Evolutionary conservation across 768 basidiomycete genomes (phyloP).

Genomic region (Candolleomyces aberdarensis): DNA sequence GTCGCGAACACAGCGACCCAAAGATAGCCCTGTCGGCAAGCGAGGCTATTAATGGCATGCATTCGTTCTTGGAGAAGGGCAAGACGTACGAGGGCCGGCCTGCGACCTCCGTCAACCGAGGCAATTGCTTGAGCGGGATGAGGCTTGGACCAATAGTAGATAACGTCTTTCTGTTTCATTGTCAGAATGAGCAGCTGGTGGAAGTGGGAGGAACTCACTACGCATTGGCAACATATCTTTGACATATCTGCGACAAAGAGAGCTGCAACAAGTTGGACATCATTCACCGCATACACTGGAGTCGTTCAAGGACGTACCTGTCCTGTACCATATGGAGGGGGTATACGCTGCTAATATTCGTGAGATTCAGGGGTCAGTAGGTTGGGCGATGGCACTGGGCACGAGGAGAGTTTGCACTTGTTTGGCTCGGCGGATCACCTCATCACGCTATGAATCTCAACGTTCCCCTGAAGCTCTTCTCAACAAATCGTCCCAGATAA

Average conservation of each 20-base stretch:
- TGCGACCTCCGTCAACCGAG: constrained; percentile 40
- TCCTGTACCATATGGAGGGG: too few species aligned
- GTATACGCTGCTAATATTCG: too few species aligned
- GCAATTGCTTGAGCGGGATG: constrained; percentile 51
- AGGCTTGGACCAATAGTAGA: constrained; percentile 63
- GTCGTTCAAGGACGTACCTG: too few species aligned
- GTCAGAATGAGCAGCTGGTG: not conserved
- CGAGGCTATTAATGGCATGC: not conserved
- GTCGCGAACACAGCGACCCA: constrained; percentile 66
- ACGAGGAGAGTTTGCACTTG: too few species aligned
- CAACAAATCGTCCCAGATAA: too few species aligned
- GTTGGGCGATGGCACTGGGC: too few species aligned
- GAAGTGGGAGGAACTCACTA: not conserved
- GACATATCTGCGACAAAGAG: constrained; percentile 38
- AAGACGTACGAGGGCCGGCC: constrained; percentile 47
- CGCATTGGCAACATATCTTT: constrained; percentile 53
- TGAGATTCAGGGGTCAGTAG: too few species aligned
- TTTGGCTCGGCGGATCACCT: too few species aligned
- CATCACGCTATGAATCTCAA: too few species aligned
- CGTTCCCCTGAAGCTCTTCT: too few species aligned
- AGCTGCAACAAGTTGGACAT: too few species aligned
- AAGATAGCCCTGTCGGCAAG: constrained; percentile 44
- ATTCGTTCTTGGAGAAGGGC: constrained; percentile 6
- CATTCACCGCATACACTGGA: too few species aligned
- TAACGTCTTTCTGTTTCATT: constrained; percentile 35